Conservation (phyloP, 2,329 filamentous ascomycete genomes). For the Diplocarpon rosae region DNA sequence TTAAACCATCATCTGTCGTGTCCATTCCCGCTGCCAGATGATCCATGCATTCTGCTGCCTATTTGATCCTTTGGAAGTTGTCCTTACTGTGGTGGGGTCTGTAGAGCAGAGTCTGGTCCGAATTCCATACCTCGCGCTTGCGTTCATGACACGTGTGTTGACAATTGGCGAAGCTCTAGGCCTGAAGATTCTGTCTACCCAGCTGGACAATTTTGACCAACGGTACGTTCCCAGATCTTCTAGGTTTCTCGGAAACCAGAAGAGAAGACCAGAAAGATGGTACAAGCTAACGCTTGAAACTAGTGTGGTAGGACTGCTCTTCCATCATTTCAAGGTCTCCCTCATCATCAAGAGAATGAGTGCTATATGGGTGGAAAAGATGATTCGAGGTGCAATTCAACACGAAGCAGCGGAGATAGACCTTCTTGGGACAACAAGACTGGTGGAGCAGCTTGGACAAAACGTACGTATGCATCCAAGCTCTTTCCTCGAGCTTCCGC, state of each 20-base stretch:
- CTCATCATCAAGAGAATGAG: constrained; percentile 43
- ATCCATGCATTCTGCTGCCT: constrained; percentile 58
- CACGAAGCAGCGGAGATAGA: constrained; percentile 50
- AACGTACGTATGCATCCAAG: constrained; percentile 49
- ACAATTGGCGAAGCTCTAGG: constrained; percentile 36
- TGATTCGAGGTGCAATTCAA: constrained; percentile 60
- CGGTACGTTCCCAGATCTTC: constrained; percentile 45
- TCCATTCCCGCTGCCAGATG: constrained; percentile 63
- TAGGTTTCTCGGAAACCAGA: constrained; percentile 27
- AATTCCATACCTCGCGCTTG: constrained; percentile 35
- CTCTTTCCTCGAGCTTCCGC: constrained; percentile 32
- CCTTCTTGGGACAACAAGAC: constrained; percentile 6
- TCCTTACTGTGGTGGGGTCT: constrained; percentile 43
- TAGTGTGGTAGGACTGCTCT: constrained; percentile 56
- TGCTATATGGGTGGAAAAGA: constrained; percentile 56
- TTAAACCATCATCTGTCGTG: constrained; percentile 58
- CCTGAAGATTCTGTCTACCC: constrained; percentile 84
- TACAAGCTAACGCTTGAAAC: constrained; percentile 46
- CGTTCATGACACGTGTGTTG: constrained; percentile 46
- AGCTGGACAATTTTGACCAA: constrained; percentile 95
- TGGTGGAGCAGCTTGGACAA: no score
- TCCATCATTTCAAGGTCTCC: constrained; percentile 56
- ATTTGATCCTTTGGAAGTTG: constrained; percentile 40
- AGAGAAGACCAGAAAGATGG: not conserved
- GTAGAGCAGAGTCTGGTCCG: constrained; percentile 45